Base-by-base conservation (phyloP, 2,329 filamentous ascomycete genomes). In the Penicillium sp. region DNA sequence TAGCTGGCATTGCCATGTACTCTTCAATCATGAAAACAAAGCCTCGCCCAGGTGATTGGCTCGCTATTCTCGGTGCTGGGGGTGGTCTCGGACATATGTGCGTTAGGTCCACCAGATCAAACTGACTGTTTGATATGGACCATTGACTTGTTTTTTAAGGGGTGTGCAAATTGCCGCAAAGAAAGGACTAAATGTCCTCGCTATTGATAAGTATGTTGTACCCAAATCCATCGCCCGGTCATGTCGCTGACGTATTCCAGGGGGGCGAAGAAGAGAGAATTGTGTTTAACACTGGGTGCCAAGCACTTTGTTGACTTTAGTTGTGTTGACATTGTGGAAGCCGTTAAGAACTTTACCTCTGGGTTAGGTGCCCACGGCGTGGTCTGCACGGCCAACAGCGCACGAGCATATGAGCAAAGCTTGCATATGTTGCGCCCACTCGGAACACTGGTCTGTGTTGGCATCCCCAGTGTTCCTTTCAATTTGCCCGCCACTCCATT, bases 391-490 rank as follows among this genome's bases (percentile, higher is more conserved):
- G 76, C 76, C 1, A 77, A 78, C n/a, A 70, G 67, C 18, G 74
- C 77, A 49, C 63, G 65, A 13, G 75, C 76, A 8, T 79, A 79
- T 54, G 60, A 63, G 24, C 74, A 78, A 49, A 76, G 75, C 27
- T 69, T 76, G 48, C 66, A 69, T 9, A 66, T 79, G 37, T 65
- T 77, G n/a, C 68, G 76, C 8, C 73, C 72, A 6, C 68, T 73
- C n/a, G 77, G 77, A 0, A 76, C 78, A 0, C 67, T 79, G 29
- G 76, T 79, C 1, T 79, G 76, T 27, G 75, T 79, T 4, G 77
- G 77, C 1, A 68, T 79, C 30, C 77, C 77, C 8, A 75, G 70
- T 40, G 61, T 67, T 4, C 69, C 68, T 3, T 78, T 75, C 54
- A 69, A 70, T 56, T 66, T 79, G 15, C 76, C 76, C 4, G 75